Evolutionary conservation across 2,329 filamentous ascomycete species (phyloP).

Genomic region (Colletotrichum sp.): DNA sequence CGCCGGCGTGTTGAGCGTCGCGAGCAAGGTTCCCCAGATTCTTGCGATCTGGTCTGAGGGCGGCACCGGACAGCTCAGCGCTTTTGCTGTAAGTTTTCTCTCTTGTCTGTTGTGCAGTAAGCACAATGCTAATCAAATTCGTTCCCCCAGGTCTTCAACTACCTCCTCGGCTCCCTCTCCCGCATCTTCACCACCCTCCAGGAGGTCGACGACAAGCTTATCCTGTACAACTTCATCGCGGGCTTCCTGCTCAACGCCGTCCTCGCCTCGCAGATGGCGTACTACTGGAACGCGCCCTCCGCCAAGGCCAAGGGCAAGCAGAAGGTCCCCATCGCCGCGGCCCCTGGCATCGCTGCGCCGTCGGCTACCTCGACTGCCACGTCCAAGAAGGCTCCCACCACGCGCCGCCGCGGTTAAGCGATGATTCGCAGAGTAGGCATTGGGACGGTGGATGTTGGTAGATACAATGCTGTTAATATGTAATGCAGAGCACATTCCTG

Average conservation of each 20-base stretch:
- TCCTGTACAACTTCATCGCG: conserved; percentile 92
- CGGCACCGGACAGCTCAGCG: conserved; percentile 92
- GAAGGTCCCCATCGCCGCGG: conserved; percentile 30
- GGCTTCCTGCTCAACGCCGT: conserved; percentile 90
- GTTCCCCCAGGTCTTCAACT: conserved; percentile 86
- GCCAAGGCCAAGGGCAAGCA: conserved; percentile 49
- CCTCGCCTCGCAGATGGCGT: conserved; percentile 88
- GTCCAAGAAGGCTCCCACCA: conserved; percentile 45
- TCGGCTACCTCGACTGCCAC: conserved; percentile 29
- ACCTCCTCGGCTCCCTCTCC: conserved; percentile 88
- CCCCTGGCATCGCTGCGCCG: conserved; percentile 15
- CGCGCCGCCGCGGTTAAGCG: conserved; percentile 46
- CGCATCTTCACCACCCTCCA: conserved; percentile 98
- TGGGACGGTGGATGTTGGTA: not conserved
- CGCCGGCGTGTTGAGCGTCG: conserved; percentile 81
- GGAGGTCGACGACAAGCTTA: conserved; percentile 95
- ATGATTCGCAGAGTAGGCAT: not conserved
- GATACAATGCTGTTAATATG: not conserved
- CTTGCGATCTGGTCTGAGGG: conserved; percentile 83
- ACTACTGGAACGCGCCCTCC: conserved; percentile 86
- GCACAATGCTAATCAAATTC: not conserved
- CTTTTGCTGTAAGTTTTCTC: conserved; percentile 80
- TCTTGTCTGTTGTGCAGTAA: not conserved
- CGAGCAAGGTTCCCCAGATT: conserved; percentile 95
- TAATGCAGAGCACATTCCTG: too few species aligned